Percentiles rank a stretch among this genome's conserved stretches.
Evolutionary conservation across 108 stramenopile species (phyloP).

Genomic region (Aurantiochytrium sp.): DNA sequence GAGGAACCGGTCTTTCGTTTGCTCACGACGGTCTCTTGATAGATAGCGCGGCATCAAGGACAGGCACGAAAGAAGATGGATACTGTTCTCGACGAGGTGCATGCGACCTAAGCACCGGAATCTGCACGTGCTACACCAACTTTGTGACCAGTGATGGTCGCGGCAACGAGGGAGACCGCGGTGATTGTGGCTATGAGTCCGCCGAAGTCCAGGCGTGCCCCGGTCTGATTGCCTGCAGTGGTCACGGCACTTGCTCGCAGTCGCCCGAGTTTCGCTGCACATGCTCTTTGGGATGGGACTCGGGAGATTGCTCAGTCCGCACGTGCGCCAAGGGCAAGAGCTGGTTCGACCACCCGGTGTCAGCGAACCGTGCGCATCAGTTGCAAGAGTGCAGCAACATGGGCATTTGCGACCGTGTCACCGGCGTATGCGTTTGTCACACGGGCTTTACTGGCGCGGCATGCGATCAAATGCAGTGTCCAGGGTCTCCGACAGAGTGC

Average conservation of each 20-base stretch:
- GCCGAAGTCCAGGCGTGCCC: constrained; percentile 5
- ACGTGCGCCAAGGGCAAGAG: constrained; percentile 40
- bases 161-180: constrained; percentile 37
- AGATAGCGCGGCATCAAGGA: neutral
- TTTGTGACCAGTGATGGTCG: constrained; percentile 37
- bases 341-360: constrained; percentile 40
- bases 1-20: neutral
- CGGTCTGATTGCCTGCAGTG: neutral
- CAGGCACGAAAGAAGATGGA: constrained; percentile 39
- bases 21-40: neutral
- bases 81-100: constrained; percentile 41
- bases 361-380: constrained; percentile 27
- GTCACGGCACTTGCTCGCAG: constrained; percentile 50
- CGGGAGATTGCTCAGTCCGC: constrained; percentile 19
- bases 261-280: constrained; percentile 30
- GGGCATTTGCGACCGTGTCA: constrained; percentile 36
- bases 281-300: neutral
- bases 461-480: constrained; percentile 37
- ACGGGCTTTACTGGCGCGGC: constrained; percentile 39
- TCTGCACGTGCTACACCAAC: constrained; percentile 28
- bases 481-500: constrained; percentile 40
- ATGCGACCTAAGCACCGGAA: constrained; percentile 29
- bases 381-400: constrained; percentile 37
- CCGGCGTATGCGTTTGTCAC: constrained; percentile 38
- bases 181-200: neutral